phyloP scores from a whole-genome alignment of 139 green algal genomes.

The Marvania coccoides region DNA sequence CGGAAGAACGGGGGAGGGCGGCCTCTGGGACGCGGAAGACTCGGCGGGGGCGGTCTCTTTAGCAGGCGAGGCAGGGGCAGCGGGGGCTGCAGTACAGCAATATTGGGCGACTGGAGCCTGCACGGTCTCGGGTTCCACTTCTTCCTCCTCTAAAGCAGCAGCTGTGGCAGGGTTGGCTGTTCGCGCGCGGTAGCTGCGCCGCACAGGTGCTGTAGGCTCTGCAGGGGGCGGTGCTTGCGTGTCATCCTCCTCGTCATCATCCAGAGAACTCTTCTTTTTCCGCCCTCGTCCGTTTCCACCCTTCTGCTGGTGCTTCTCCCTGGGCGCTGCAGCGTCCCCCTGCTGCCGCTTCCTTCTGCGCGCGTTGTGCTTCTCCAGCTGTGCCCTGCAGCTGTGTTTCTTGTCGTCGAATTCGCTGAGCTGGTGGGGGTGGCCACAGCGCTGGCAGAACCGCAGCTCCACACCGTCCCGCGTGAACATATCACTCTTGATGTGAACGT shows the following conservation, averaged over 20 bases:
- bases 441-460: slow-evolving; percentile 31
- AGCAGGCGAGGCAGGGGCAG: background rate
- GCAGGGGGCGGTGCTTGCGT: too few species aligned
- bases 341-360: slow-evolving; percentile 7
- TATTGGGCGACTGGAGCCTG: too few species aligned
- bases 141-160: too few species aligned
- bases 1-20: background rate
- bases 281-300: too few species aligned
- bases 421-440: slow-evolving; percentile 15
- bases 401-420: slow-evolving; percentile 18
- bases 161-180: too few species aligned
- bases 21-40: background rate
- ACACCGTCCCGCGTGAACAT: slow-evolving; percentile 9
- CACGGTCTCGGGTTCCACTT: too few species aligned
- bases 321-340: background rate
- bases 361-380: slow-evolving; percentile 33
- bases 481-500: slow-evolving; percentile 12
- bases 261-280: too few species aligned
- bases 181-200: too few species aligned
- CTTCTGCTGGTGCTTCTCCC: background rate
- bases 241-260: too few species aligned
- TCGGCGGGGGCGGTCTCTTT: background rate
- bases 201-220: too few species aligned
- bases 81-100: too few species aligned
- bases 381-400: slow-evolving; percentile 27